These are phyloP conservation scores for Corrigiola litoralis DNA, from an alignment of 179 eudicot genomes.

Conservation along the genomic window DNA sequence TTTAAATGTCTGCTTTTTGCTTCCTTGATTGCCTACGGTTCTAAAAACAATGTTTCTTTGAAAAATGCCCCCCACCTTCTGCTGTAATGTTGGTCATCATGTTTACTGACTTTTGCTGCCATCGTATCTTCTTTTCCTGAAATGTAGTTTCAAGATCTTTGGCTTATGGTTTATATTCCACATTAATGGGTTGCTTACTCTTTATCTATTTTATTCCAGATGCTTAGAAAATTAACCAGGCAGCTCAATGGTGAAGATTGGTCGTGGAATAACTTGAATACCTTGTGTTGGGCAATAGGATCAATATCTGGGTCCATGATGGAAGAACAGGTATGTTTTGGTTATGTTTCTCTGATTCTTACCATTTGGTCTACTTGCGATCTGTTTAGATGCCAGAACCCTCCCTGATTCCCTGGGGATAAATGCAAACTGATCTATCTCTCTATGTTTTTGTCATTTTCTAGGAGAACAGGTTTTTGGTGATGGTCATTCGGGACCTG, in stretches of 20 bases:
- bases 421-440: too few relatives aligned
- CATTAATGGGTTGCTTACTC: too few relatives aligned
- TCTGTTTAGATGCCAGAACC: too few relatives aligned
- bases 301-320: slow-evolving; percentile 99
- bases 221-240: slow-evolving; percentile 80
- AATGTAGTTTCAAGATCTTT: background rate
- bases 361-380: too few relatives aligned
- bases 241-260: slow-evolving; percentile 97
- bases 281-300: slow-evolving; percentile 99
- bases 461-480: slow-evolving; percentile 98
- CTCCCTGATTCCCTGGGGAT: too few relatives aligned
- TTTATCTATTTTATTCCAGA: slow-evolving; percentile 36
- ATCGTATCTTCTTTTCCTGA: background rate
- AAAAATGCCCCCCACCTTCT: too few relatives aligned
- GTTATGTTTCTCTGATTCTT: background rate
- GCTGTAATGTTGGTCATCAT: background rate
- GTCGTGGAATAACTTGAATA: slow-evolving; percentile 98
- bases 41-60: too few relatives aligned
- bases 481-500: slow-evolving; percentile 98
- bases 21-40: too few relatives aligned
- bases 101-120: background rate
- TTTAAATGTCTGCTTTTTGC: too few relatives aligned
- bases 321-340: slow-evolving; percentile 79
- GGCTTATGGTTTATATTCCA: background rate
- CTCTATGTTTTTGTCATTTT: slow-evolving; percentile 22